Percentiles rank a stretch among this genome's conserved stretches.
Evolutionary conservation across 2,329 filamentous ascomycete species (phyloP).

Genomic region (Xylariaceae sp.): DNA sequence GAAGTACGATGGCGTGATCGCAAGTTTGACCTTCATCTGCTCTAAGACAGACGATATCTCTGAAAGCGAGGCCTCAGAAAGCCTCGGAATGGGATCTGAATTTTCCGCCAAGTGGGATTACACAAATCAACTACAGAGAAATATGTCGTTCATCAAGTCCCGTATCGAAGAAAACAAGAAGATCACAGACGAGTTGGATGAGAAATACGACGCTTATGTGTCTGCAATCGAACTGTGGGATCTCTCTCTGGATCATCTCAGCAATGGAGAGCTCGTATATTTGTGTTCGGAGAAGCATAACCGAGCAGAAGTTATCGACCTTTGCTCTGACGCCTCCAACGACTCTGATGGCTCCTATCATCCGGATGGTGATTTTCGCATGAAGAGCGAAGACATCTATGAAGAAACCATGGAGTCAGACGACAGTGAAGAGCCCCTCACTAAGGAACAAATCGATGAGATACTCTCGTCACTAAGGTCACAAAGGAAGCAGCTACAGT

Average conservation of each 20-base stretch:
- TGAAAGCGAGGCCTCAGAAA: conserved; percentile 33
- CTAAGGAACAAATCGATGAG: conserved; percentile 39
- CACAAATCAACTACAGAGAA: conserved; percentile 25
- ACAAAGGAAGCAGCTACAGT: conserved; percentile 24
- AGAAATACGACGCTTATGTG: background rate
- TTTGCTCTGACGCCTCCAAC: background rate
- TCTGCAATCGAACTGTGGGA: too few species aligned
- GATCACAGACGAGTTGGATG: too few species aligned
- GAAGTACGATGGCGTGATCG: conserved; percentile 52
- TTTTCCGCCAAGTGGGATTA: conserved; percentile 33
- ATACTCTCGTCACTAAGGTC: conserved; percentile 31
- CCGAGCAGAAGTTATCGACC: background rate
- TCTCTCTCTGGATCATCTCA: too few species aligned
- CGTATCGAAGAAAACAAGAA: conserved; percentile 10
- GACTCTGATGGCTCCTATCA: too few species aligned
- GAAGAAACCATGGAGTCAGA: background rate
- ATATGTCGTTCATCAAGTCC: background rate
- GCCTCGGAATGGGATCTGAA: conserved; percentile 35
- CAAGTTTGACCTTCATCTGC: conserved; percentile 47
- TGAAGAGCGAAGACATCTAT: too few species aligned
- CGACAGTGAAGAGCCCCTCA: conserved; percentile 31
- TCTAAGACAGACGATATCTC: conserved; percentile 50
- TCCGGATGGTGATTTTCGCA: too few species aligned
- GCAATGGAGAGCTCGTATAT: too few species aligned
- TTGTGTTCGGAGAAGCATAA: too few species aligned